These are phyloP conservation scores for Aspergillus panamensis DNA, from an alignment of 495 filamentous ascomycete genomes.

Conservation along the genomic window DNA sequence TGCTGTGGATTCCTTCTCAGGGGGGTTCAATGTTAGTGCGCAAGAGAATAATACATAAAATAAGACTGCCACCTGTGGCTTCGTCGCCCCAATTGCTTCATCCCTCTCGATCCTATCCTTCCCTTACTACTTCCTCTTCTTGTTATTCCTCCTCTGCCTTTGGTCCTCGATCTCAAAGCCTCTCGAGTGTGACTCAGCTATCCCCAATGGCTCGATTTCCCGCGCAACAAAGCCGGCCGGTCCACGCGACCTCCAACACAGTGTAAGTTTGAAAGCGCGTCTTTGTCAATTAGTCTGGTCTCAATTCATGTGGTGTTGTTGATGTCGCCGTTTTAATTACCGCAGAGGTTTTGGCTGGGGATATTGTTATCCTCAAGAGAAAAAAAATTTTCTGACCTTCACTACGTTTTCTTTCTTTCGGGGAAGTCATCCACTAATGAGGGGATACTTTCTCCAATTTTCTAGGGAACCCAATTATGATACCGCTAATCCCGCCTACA, in stretches of 20 bases:
- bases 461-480: constrained; percentile 51
- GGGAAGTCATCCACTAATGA: neutral
- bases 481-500: constrained; percentile 59
- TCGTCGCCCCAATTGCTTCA: constrained; percentile 24
- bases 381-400: neutral
- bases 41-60: constrained; percentile 34
- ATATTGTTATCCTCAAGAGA: neutral
- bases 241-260: constrained; percentile 38
- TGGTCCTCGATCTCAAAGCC: constrained; percentile 18
- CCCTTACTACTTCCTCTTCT: constrained; percentile 21
- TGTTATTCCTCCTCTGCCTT: constrained; percentile 2
- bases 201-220: constrained; percentile 44
- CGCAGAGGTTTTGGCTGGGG: neutral
- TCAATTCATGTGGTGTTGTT: neutral
- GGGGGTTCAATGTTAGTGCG: constrained; percentile 34
- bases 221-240: constrained; percentile 40
- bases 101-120: constrained; percentile 16
- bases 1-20: constrained; percentile 37
- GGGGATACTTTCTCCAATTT: neutral
- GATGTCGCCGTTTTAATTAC: neutral
- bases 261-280: constrained; percentile 28
- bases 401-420: neutral
- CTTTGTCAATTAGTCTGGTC: neutral
- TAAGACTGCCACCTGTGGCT: constrained; percentile 23
- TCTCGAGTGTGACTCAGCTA: constrained; percentile 26